A percentile compares a stretch with the other conserved stretches of the same genome.
These are phyloP conservation scores for Iberis amara DNA, from an alignment of 441 rosid species.

Conservation along the genomic window DNA sequence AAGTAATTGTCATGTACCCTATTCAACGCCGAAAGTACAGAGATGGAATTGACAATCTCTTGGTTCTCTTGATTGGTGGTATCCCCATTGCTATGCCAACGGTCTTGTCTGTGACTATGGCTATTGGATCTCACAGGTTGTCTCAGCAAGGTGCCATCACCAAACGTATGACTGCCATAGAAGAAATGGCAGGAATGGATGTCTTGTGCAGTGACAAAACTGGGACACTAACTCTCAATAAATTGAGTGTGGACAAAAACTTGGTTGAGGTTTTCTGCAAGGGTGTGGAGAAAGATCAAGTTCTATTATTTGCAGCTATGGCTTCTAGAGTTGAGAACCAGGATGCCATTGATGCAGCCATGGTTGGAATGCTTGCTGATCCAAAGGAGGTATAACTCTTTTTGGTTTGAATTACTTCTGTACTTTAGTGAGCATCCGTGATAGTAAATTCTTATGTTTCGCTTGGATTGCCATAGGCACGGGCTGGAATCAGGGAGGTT, in stretches of 20 bases:
- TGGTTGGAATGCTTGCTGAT: conserved; percentile 69
- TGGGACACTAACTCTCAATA: conserved; percentile 84
- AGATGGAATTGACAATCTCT: conserved; percentile 44
- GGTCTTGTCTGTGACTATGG: conserved; percentile 84
- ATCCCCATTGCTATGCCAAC: conserved; percentile 79
- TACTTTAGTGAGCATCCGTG: neutral
- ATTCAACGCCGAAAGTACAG: conserved; percentile 57
- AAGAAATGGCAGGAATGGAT: conserved; percentile 99
- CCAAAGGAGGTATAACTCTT: conserved; percentile 37
- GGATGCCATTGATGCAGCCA: conserved; percentile 72
- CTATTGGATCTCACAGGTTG: conserved; percentile 87
- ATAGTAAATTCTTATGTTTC: conserved; percentile 16
- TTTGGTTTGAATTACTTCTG: conserved; percentile 13
- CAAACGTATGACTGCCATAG: conserved; percentile 96
- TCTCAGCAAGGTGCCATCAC: conserved; percentile 95
- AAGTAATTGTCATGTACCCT: conserved; percentile 84
- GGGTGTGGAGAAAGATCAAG: conserved; percentile 40
- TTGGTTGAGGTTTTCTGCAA: conserved; percentile 74
- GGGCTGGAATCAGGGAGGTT: conserved; percentile 84
- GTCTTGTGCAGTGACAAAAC: conserved; percentile 98
- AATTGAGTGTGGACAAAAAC: conserved; percentile 70
- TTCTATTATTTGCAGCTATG: conserved; percentile 34
- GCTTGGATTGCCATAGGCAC: conserved; percentile 49
- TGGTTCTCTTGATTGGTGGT: conserved; percentile 70
- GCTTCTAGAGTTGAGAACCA: conserved; percentile 50